Percentiles rank a stretch among this genome's conserved stretches.
Conservation (phyloP, 202 grass and related monocot species). For the Carex sylvatica region DNA sequence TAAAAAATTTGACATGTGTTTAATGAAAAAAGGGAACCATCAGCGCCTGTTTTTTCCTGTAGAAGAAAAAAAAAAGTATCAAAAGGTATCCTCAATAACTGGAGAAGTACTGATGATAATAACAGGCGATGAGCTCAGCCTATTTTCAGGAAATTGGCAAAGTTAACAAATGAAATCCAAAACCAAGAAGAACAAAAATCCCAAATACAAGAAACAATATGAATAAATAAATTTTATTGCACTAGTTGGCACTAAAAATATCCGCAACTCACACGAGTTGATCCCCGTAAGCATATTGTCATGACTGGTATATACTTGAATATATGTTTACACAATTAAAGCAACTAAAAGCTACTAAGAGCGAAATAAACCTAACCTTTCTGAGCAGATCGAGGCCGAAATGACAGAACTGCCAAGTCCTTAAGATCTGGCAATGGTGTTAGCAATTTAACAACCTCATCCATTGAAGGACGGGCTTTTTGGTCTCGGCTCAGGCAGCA, state of each 20-base stretch:
- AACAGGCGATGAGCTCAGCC: not conserved
- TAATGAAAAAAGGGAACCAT: not conserved
- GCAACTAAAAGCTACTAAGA: not conserved
- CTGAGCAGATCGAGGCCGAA: conserved; percentile 41
- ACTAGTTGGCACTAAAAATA: not conserved
- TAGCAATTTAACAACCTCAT: conserved; percentile 58
- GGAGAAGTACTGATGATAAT: not conserved
- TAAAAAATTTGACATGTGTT: conserved; percentile 20
- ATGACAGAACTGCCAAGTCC: conserved; percentile 51
- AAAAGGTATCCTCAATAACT: conserved; percentile 1
- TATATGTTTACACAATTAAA: not conserved
- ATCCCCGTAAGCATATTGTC: not conserved
- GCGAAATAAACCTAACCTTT: conserved; percentile 36
- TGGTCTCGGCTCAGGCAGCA: conserved; percentile 64
- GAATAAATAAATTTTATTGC: not conserved
- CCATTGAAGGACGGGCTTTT: conserved; percentile 58
- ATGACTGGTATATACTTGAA: not conserved
- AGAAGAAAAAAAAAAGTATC: conserved; percentile 16
- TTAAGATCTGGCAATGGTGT: conserved; percentile 66
- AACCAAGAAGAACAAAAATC: not conserved
- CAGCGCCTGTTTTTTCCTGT: conserved; percentile 47
- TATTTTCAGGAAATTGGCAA: not conserved
- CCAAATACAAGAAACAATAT: not conserved
- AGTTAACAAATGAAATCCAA: not conserved
- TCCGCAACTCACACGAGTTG: not conserved